Evolutionary conservation across 495 filamentous ascomycete genomes (phyloP).

Genomic region (Daldinia bambusicola): DNA sequence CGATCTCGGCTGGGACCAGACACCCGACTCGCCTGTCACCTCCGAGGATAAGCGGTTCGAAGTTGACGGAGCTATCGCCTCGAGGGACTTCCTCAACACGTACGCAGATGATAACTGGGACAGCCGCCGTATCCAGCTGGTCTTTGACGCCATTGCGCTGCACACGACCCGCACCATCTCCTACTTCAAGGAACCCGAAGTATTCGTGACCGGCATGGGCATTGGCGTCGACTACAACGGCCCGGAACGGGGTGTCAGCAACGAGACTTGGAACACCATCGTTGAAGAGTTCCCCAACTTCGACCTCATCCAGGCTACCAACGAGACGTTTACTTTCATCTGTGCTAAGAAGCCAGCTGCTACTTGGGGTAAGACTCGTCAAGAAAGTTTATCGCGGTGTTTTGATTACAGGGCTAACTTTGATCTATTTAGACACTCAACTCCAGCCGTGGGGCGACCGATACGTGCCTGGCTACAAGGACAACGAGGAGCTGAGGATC

Average conservation of each 20-base stretch:
- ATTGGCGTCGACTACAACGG: constrained; percentile 58
- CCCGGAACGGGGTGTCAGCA: constrained; percentile 43
- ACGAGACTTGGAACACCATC: constrained; percentile 49
- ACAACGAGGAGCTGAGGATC: constrained; percentile 32
- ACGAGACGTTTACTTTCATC: constrained; percentile 49
- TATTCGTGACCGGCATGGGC: constrained; percentile 47
- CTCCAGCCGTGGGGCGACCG: constrained; percentile 42
- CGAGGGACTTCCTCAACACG: constrained; percentile 49
- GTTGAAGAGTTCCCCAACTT: constrained; percentile 46
- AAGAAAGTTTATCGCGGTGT: not conserved
- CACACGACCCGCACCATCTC: constrained; percentile 52
- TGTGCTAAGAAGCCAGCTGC: constrained; percentile 51
- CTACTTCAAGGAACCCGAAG: constrained; percentile 55
- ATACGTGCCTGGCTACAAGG: constrained; percentile 35
- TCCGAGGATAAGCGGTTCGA: constrained; percentile 55
- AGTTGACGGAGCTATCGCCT: constrained; percentile 56
- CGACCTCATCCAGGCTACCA: constrained; percentile 48
- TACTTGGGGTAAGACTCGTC: constrained; percentile 52
- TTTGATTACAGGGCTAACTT: constrained; percentile 27
- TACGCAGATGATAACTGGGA: constrained; percentile 50
- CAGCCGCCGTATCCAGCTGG: constrained; percentile 52
- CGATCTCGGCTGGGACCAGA: constrained; percentile 63
- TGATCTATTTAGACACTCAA: constrained; percentile 26
- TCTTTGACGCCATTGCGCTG: constrained; percentile 58
- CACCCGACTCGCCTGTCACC: constrained; percentile 41